Conservation (phyloP, 1,284 basidiomycete species). For the Takashimella koratensis region DNA sequence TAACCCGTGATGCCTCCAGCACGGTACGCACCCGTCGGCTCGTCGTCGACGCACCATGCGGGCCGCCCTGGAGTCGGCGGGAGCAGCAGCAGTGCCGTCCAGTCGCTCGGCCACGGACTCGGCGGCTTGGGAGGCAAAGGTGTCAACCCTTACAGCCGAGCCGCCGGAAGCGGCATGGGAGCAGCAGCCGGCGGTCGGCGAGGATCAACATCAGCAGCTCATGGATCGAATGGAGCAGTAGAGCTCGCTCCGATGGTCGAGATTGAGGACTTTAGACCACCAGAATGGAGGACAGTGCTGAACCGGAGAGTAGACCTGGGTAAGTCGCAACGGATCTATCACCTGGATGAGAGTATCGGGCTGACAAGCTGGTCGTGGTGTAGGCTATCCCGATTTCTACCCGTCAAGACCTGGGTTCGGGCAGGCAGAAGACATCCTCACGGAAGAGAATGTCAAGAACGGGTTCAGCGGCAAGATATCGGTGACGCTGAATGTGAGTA, state of each 20-base stretch:
- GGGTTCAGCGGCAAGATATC: slow-evolving; percentile 64
- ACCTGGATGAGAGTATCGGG: no score
- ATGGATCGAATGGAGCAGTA: neutral
- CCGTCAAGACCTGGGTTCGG: slow-evolving; percentile 75
- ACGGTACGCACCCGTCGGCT: slow-evolving; percentile 5
- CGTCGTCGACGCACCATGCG: neutral
- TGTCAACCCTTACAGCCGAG: slow-evolving; percentile 4
- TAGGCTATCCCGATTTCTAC: slow-evolving; percentile 81
- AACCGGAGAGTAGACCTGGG: slow-evolving; percentile 44
- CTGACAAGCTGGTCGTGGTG: neutral
- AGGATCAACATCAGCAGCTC: neutral
- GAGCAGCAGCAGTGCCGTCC: neutral
- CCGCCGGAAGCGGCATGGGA: slow-evolving; percentile 2
- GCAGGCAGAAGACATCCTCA: slow-evolving; percentile 80
- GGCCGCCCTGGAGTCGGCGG: slow-evolving; percentile 1
- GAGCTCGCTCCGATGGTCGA: slow-evolving; percentile 24
- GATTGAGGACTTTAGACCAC: slow-evolving; percentile 44
- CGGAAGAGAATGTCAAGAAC: slow-evolving; percentile 70
- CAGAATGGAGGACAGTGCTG: slow-evolving; percentile 43
- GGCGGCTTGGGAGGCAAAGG: neutral
- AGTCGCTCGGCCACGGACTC: slow-evolving; percentile 1
- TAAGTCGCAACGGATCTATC: no score
- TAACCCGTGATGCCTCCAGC: slow-evolving; percentile 5
- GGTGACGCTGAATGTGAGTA: slow-evolving; percentile 53
- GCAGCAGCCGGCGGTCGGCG: slow-evolving; percentile 5